phyloP scores from a whole-genome alignment of 768 basidiomycete genomes.

The Suillus cothurnatus region DNA sequence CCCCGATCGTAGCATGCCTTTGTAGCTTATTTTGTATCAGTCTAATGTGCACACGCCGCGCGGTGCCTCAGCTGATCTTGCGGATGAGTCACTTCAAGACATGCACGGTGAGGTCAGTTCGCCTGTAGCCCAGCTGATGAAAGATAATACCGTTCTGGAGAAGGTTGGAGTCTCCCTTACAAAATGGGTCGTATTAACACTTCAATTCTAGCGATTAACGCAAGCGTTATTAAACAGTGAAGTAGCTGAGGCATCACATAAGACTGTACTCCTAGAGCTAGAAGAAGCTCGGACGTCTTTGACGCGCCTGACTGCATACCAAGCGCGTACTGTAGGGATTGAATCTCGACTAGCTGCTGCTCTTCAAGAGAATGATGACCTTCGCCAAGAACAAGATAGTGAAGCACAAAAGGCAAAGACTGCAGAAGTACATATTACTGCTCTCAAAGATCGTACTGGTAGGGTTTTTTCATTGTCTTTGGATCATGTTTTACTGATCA shows the following conservation, averaged over 20 bases:
- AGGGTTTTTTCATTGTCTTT: constrained; percentile 15
- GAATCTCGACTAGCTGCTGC: constrained; percentile 64
- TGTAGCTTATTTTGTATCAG: constrained; percentile 22
- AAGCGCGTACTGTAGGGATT: constrained; percentile 71
- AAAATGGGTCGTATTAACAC: background rate
- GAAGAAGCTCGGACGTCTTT: constrained; percentile 71
- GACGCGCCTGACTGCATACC: constrained; percentile 65
- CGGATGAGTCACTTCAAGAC: constrained; percentile 12
- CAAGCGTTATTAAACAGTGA: constrained; percentile 83
- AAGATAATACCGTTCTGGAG: constrained; percentile 64
- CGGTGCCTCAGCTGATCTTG: constrained; percentile 17
- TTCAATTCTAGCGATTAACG: constrained; percentile 59
- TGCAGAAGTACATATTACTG: constrained; percentile 66
- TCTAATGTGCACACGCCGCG: constrained; percentile 16
- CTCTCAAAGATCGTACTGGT: constrained; percentile 72
- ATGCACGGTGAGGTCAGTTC: constrained; percentile 31
- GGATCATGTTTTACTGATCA: constrained; percentile 2
- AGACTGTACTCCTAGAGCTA: constrained; percentile 70
- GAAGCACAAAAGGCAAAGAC: constrained; percentile 66
- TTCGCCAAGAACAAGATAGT: constrained; percentile 78
- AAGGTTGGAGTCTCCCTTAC: constrained; percentile 26
- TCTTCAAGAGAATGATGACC: constrained; percentile 80
- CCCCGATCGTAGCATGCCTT: constrained; percentile 12
- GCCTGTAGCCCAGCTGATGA: constrained; percentile 40
- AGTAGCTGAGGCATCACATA: constrained; percentile 77